Conservation (phyloP, 73 alveolate genomes). For the Tetrahymena borealis region DNA sequence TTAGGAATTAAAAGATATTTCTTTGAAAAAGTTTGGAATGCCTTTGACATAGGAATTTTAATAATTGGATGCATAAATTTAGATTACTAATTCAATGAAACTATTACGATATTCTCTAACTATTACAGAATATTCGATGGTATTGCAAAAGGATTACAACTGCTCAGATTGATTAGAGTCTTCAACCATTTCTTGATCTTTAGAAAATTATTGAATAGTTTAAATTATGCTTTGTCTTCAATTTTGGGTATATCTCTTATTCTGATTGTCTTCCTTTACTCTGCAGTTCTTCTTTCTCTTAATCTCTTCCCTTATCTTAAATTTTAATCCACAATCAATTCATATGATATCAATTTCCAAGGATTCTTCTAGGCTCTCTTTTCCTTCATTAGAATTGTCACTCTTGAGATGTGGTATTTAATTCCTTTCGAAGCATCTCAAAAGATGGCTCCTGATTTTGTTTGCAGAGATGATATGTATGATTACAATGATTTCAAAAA, state of each 20-base stretch:
- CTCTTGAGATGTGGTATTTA: constrained; percentile 28
- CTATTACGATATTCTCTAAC: neutral
- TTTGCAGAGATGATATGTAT: constrained; percentile 30
- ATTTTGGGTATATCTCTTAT: constrained; percentile 12
- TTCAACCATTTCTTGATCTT: constrained; percentile 19
- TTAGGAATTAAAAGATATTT: neutral
- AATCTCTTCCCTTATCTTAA: constrained; percentile 27
- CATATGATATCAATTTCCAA: constrained; percentile 14
- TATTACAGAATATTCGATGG: constrained; percentile 22
- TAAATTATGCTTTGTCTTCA: constrained; percentile 12
- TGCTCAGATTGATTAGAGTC: constrained; percentile 10
- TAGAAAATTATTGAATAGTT: constrained; percentile 16
- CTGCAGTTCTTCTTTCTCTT: constrained; percentile 14
- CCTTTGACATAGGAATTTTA: neutral
- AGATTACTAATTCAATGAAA: neutral
- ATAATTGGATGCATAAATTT: neutral
- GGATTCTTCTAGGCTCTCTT: constrained; percentile 26
- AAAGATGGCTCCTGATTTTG: constrained; percentile 14
- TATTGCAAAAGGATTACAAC: neutral
- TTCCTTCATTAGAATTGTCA: constrained; percentile 17
- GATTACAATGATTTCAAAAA: constrained; percentile 9
- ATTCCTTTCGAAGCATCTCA: constrained; percentile 11
- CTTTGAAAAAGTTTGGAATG: neutral
- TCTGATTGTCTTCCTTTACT: constrained; percentile 16
- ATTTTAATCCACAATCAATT: constrained; percentile 3